Base-by-base conservation (phyloP, 2,329 filamentous ascomycete genomes). In the Periconia digitata region DNA sequence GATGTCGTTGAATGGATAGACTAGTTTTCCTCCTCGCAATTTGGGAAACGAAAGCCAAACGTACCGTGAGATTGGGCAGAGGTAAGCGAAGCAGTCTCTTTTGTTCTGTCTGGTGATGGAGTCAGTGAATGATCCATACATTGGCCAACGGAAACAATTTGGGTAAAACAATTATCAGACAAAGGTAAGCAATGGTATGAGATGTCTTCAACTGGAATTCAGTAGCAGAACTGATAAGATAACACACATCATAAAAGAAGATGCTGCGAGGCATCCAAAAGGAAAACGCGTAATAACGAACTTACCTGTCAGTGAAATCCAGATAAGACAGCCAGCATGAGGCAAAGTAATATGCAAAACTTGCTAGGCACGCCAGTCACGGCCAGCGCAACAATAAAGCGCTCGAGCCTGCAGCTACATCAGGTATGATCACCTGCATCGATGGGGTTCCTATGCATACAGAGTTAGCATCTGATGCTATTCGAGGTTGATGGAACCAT, bases 1-100 rank as follows among this genome's bases (percentile, higher is more conserved):
- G 62, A 80, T 77, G 80, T 82, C 78, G 70, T 82, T 79, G 79
- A 82, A 82, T 82, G 79, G 79, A 82, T 82, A 78, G 77, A 81
- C 79, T 81, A 39, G 76, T 74, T 80, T 77, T 80, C 79, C 79
- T 82, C 79, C 76, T 80, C 60, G 71, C 72, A 60, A 59, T 55
- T 42, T 23, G 44, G 40, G 39, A 22, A 51, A 40, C 39, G 43
- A 44, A 49, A 34, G 42, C 21, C 48, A 32, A 47, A 55, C 67
- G 61, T 69, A 70, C 56, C 58, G 49, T 36, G 43, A 21, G 3
- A 7, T 16, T 16, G 10, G 13, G 16, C n/a, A 40, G 17, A 13
- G n/a, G 4, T 13, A 20, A 20, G 17, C 2, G 38, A 21, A 36
- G 12, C 16, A 36, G n/a, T n/a, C 10, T 21, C 17, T n/a, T 17